Percentiles rank a stretch among this genome's conserved stretches.
phyloP scores from a whole-genome alignment of 441 rosid genomes.

The Eruca vesicaria region DNA sequence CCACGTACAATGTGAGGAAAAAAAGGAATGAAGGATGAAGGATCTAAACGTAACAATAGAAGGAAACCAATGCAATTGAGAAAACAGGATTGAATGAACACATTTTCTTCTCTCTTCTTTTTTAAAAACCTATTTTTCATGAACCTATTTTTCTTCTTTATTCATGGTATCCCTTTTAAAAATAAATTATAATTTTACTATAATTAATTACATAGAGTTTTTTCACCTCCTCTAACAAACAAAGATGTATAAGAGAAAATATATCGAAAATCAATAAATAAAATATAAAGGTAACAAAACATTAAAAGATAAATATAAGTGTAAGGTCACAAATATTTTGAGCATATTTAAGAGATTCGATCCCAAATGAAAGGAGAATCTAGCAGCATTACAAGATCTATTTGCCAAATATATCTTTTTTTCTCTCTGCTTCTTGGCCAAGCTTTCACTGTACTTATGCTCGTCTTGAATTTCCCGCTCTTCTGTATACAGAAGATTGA shows the following conservation, averaged over 20 bases:
- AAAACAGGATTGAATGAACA: background rate
- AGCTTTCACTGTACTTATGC: conserved; percentile 16
- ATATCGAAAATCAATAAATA: background rate
- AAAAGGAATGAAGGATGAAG: background rate
- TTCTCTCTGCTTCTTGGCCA: background rate
- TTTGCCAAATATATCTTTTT: background rate
- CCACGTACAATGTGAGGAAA: background rate
- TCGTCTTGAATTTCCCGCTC: conserved; percentile 32
- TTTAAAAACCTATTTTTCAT: too few species aligned
- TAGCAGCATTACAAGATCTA: conserved; percentile 25
- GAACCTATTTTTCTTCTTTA: background rate
- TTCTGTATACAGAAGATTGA: conserved; percentile 11
- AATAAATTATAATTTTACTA: too few species aligned
- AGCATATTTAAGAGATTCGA: conserved; percentile 25
- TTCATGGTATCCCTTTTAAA: background rate
- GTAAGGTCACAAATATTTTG: conserved; percentile 23
- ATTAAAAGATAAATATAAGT: background rate
- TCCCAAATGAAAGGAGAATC: conserved; percentile 33
- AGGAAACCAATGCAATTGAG: background rate
- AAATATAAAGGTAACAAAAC: background rate
- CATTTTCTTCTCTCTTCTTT: too few species aligned
- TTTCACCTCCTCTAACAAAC: background rate
- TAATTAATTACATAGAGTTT: background rate
- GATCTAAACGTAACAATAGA: background rate
- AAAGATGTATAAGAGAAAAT: too few species aligned